These are phyloP conservation scores for Lasiosphaeriaceae sp. DNA, from an alignment of 495 filamentous ascomycete species.

Conservation along the genomic window DNA sequence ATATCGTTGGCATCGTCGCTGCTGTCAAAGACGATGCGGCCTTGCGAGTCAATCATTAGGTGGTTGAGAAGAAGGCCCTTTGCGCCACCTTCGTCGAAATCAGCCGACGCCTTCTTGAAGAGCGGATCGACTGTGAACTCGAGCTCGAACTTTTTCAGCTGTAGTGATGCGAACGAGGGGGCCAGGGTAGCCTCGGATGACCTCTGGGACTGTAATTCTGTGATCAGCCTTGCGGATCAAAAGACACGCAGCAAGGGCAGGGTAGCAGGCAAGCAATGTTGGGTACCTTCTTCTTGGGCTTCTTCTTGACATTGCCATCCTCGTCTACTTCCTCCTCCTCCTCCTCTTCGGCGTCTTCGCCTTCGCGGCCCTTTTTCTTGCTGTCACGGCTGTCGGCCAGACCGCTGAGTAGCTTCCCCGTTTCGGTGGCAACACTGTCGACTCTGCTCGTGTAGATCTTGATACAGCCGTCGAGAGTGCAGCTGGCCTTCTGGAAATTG, in stretches of 20 bases:
- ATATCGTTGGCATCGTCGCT: slow-evolving; percentile 82
- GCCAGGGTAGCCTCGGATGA: slow-evolving; percentile 91
- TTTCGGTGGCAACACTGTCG: slow-evolving; percentile 97
- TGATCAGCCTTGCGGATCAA: background rate
- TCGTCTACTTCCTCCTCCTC: slow-evolving; percentile 77
- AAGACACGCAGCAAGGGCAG: background rate
- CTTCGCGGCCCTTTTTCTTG: slow-evolving; percentile 58
- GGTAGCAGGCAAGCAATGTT: no score
- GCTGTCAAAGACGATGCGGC: slow-evolving; percentile 95
- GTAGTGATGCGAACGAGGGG: slow-evolving; percentile 78
- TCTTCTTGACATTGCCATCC: slow-evolving; percentile 70
- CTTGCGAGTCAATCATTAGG: slow-evolving; percentile 83
- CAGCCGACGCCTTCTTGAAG: slow-evolving; percentile 97
- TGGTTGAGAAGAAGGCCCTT: slow-evolving; percentile 95
- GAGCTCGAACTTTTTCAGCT: slow-evolving; percentile 94
- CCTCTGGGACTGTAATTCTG: slow-evolving; percentile 46
- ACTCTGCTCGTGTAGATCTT: slow-evolving; percentile 99
- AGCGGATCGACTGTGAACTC: slow-evolving; percentile 96
- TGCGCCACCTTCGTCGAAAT: slow-evolving; percentile 97
- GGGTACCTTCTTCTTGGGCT: slow-evolving; percentile 63
- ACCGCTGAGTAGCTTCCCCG: slow-evolving; percentile 90
- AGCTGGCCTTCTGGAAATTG: slow-evolving; percentile 98
- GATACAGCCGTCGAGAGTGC: slow-evolving; percentile 95
- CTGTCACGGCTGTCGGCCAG: slow-evolving; percentile 85
- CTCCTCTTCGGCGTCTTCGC: slow-evolving; percentile 63